Base-by-base conservation (phyloP, 179 eudicot species). In the Beta corolliflora region DNA sequence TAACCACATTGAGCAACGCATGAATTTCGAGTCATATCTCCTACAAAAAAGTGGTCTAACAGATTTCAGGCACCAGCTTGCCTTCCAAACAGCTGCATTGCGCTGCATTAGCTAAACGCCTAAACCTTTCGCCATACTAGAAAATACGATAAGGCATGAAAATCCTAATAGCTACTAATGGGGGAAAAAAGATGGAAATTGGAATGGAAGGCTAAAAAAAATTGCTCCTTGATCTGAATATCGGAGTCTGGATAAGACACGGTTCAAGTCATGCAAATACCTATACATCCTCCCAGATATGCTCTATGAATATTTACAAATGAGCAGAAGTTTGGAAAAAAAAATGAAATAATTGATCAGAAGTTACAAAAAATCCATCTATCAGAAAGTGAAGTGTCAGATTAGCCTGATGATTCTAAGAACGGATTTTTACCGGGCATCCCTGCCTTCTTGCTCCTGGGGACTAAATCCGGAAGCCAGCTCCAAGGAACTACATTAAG, bases 401-500 rank as follows among this genome's bases (percentile, higher is more conserved):
- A 50, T 41, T 66, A 50, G 54, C 54, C 67, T 23, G 31, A 21
- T 85, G 56, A 5, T 61, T 53, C 41, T 41, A 71, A 52, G 36
- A 5, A 29, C 25, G 16, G 54, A 19, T 19, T 71, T 75, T 80
- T 75, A 80, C 63, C 81, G 71, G 0, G 66, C 76, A 79, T 80
- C 85, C 64, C 85, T 85, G 29, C 88, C 85, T 19, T 85, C 81
- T 70, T 68, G 72, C 58, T 65, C 83, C 25, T 64, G 68, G 18
- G 83, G 83, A 64, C 55, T 76, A 6, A 73, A 79, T 50, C 81
- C 74, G 14, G 72, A 85, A 44, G 83, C 64, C 69, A 44, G 61
- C 78, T 85, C 83, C 80, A 52, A 68, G 64, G 75, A 72, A 85
- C 88, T 85, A 70, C 84, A 78, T 44, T n/a, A 45, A 71, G 15